phyloP scores from a whole-genome alignment of 805 yeast species.

The Candida khao-thaluensis region DNA sequence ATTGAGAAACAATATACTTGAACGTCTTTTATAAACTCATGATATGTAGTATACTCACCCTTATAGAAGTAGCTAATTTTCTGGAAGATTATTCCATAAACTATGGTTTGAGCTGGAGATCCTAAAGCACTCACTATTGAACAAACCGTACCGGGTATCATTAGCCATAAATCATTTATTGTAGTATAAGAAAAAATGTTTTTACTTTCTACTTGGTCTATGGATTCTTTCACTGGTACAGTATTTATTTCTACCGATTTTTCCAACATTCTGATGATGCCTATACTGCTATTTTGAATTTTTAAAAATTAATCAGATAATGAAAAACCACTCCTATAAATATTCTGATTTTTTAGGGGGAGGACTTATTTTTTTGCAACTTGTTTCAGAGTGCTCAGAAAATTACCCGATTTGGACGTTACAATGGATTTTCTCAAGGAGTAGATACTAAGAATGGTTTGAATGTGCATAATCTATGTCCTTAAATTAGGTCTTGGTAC shows the following conservation, averaged over 20 bases:
- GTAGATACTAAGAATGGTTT: too few species aligned
- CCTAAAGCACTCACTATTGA: constrained; percentile 54
- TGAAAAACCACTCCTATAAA: too few species aligned
- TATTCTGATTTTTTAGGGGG: too few species aligned
- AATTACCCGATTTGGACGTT: constrained; percentile 14
- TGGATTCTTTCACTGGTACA: not conserved
- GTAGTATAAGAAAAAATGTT: constrained; percentile 18
- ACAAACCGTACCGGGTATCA: constrained; percentile 28
- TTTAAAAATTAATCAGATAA: too few species aligned
- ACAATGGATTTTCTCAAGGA: constrained; percentile 15
- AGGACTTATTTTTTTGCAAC: constrained; percentile 2
- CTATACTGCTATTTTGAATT: too few species aligned
- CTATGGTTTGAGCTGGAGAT: constrained; percentile 59
- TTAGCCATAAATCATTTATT: constrained; percentile 16
- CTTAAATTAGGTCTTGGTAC: too few species aligned
- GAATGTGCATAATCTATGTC: too few species aligned
- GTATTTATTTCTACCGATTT: too few species aligned
- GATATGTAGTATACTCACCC: constrained; percentile 28
- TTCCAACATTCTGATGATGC: too few species aligned
- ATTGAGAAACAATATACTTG: constrained; percentile 30
- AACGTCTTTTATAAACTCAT: constrained; percentile 25
- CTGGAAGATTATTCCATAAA: constrained; percentile 64
- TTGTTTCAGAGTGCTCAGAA: constrained; percentile 10
- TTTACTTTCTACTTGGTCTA: constrained; percentile 1
- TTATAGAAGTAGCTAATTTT: constrained; percentile 26